Base-by-base conservation (phyloP, 1,284 basidiomycete species). In the Golubevia pallescens region DNA sequence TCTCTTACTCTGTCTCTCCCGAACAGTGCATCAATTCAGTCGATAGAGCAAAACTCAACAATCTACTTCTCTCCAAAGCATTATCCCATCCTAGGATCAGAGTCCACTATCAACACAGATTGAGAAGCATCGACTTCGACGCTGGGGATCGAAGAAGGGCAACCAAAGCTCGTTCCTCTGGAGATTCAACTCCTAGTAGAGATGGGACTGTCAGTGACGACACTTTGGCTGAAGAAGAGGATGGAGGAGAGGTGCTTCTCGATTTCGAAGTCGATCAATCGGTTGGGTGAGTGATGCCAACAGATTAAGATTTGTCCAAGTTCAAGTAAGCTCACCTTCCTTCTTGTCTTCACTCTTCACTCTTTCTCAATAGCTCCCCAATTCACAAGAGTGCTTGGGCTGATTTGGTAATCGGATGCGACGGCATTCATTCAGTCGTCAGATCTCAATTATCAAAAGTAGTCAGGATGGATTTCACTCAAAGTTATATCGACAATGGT, bases 401-500 rank as follows among this genome's bases (percentile, higher is more conserved):
- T 5, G 74, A 68, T 21, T 59, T 82, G 4, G 72, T 84, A 3
- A 57, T 81, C 21, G 81, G 80, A 20, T 79, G 78, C 54, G 81
- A 84, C 57, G 81, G 81, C 0, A 69, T 72, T 20, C 70, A 84
- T 62, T 78, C 76, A 16, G 63, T 59, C 5, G 73, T 82, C 42
- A 70, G 81, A 24, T 57, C 58, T 16, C 62, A 68, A 20, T 66
- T 82, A 63, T 66, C 64, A 38, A 63, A 57, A 19, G 71, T 66
- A 13, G 57, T 59, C 2, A 67, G 72, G 23, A 72, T 84, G 70
- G 68, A 74, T 64, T 74, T 74, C 56, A 61, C 66, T 20, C 74
- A 80, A 57, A 64, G 68, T 51, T 84, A 78, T 67, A 81, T 84
- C 65, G 76, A 81, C 68, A 74, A 70, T 3, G 71, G 66, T n/a